Evolutionary conservation across 345 rosid species (phyloP), one percentile per base, ranked within the genome.

Genomic region (Hypericum androsaemum): DNA sequence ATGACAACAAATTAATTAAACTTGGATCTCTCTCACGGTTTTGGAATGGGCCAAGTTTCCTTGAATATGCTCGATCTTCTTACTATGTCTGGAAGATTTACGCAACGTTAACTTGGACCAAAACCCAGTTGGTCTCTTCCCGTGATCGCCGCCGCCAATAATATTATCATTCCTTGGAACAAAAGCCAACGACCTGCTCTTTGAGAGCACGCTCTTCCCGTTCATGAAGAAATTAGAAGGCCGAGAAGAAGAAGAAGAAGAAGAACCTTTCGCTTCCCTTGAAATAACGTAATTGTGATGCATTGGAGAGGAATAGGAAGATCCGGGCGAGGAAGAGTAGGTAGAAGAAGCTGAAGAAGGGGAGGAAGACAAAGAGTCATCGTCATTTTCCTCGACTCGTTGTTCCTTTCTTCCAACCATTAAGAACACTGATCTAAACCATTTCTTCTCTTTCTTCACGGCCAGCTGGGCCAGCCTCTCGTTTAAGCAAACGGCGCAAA

Each of bases 121-220:
- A 35, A 81, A 61, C 61, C 84, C 72, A 10, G 50, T 41, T 53
- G 50, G 64, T 47, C 64, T 70, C 54, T 57, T 72, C 40, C 35
- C 32, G 5, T 11, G 14, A 22, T 37, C 36, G 6, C 49, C 39
- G 50, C 41, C 44, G 32, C 57, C 64, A 2, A 38, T 36, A 10
- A 6, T 48, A 7, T 61, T 22, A 22, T 22, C 32, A 22, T 22
- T 43, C 1, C 60, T 61, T 4, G 74, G 37, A n/a, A 53, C 59
- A 47, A 60, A 64, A 53, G 62, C 80, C 44, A 74, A 11, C 1
- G 82, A 78, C 61, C 80, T 66, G 63, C 88, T 78, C 67, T 67
- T 76, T 10, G 65, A 53, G 10, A 78, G 67, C 40, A 41, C 58
- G 39, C 62, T 64, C 71, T 55, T 76, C 32, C 73, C 62, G 52